These are phyloP conservation scores for Puccinia horiana DNA, from an alignment of 1,284 basidiomycete genomes.

Conservation along the genomic window DNA sequence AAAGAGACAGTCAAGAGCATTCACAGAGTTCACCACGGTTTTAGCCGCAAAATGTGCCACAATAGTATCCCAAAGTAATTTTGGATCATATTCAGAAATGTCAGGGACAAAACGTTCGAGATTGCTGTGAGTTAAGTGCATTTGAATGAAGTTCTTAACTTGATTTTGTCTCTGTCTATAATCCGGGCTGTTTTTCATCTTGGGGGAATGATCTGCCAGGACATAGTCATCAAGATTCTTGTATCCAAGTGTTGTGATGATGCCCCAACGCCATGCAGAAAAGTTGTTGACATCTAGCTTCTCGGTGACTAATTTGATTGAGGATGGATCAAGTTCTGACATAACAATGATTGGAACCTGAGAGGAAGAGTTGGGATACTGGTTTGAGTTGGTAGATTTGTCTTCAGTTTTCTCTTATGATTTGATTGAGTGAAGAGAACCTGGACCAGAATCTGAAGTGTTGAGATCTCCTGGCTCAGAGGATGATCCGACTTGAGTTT, in stretches of 20 bases:
- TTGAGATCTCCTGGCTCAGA: not conserved
- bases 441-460: not conserved
- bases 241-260: not conserved
- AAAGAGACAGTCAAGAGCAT: not conserved
- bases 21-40: not conserved
- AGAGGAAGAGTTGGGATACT: not conserved
- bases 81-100: not conserved
- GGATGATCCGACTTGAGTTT: not conserved
- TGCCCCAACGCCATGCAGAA: not conserved
- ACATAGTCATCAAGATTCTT: not conserved
- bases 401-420: too few relatives aligned
- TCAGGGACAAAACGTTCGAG: not conserved
- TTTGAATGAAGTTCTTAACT: not conserved
- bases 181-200: not conserved
- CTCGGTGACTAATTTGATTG: not conserved
- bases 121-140: not conserved
- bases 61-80: not conserved
- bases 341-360: not conserved
- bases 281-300: not conserved
- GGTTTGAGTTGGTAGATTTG: not conserved
- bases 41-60: not conserved
- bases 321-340: not conserved
- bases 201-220: not conserved
- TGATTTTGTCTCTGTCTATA: not conserved
- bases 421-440: not conserved